Base-by-base conservation (phyloP, 345 rosid genomes). In the Citropsis articulata region DNA sequence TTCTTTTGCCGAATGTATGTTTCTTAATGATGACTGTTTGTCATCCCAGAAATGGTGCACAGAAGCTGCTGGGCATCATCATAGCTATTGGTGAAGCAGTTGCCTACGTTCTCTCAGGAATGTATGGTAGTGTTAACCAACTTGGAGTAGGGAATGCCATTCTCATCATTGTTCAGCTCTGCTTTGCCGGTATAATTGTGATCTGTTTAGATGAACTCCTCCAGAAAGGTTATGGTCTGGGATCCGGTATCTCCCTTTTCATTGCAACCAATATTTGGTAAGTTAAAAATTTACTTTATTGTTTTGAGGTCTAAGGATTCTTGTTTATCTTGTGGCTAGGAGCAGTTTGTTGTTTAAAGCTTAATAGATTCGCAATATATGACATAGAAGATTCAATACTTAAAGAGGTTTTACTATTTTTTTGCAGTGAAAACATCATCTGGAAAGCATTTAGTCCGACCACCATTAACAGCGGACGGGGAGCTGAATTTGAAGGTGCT, bases 361-460 rank as follows among this genome's bases (percentile, higher is more conserved):
- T 50, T 45, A 3, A 36, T 28, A 13, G 30, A 75, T 56, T 36
- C 57, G 36, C 35, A 2, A 21, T 50, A 50, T n/a, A 0, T 2
- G 22, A 19, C 48, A n/a, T 19, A 4, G 9, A 36, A 42, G 30
- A 31, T 45, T 59, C 57, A 35, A 1, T 64, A 6, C 53, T 76
- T 21, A 63, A 31, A 1, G 19, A 22, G 30, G 40, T 69, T 69
- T 30, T 75, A 75, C 56, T 7, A 18, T 30, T 61, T 68, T 35
- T 82, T 68, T 80, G 75, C 88, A 93, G 97, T 84, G 97, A 93
- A 79, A 91, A 81, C 83, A 93, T 93, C 62, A 93, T 93, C 78
- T 93, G 95, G 97, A 93, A 89, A 73, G 97, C 95, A 33, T 93
- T 93, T 77, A 93, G 97, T 82, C 97, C 97, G 10, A 93, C 97